These are phyloP conservation scores for Citrus cavaleriei DNA, from an alignment of 345 rosid species.

Conservation along the genomic window DNA sequence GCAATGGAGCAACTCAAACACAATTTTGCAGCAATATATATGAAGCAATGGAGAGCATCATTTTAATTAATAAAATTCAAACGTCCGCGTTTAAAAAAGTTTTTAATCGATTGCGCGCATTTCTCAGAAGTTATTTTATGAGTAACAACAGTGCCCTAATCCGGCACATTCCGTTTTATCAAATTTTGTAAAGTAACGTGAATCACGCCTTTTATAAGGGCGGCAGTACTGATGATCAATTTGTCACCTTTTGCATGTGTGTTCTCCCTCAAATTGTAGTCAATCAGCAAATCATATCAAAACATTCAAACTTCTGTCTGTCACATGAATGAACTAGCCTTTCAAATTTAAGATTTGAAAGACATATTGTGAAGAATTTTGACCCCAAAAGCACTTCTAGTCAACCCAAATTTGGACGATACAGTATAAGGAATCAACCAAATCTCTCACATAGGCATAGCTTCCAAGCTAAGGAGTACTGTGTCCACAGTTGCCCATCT, in stretches of 20 bases:
- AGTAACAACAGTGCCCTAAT: neutral
- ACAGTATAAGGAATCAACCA: neutral
- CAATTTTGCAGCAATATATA: too few relatives aligned
- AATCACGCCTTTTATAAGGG: neutral
- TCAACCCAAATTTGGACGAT: neutral
- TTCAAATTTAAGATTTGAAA: neutral
- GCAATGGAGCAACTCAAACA: too few relatives aligned
- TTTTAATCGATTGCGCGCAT: too few relatives aligned
- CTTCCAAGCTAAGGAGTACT: neutral
- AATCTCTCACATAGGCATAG: neutral
- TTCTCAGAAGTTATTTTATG: neutral
- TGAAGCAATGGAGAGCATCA: too few relatives aligned
- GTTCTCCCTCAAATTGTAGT: neutral
- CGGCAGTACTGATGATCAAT: neutral
- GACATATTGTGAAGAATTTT: neutral
- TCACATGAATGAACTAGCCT: neutral
- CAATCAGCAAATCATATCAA: neutral
- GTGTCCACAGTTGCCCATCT: neutral
- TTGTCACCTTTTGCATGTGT: neutral
- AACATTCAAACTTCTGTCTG: neutral
- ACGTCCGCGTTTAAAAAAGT: too few relatives aligned
- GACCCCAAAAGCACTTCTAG: neutral
- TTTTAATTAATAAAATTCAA: too few relatives aligned
- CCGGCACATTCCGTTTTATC: neutral
- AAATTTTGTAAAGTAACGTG: neutral